Evolutionary conservation across 73 alveolate genomes (phyloP), one percentile per base, ranked within the genome.

Genomic region (Paramecium biaurelia): DNA sequence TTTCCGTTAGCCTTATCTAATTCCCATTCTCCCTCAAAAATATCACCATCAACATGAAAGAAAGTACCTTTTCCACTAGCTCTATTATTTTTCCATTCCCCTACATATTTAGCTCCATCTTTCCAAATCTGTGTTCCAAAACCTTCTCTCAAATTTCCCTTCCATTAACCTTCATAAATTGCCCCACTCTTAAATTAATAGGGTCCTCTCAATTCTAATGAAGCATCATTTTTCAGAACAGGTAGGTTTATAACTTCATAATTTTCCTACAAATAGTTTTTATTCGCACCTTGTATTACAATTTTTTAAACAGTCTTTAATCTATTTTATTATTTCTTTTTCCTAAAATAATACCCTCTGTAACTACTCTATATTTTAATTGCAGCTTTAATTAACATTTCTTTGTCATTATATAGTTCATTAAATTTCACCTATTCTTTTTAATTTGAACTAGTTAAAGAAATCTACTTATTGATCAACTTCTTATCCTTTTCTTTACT

Each of bases 161-260:
- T 86, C 96, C 96, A 93, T 28, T 93, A 79, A n/a, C 96, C 96
- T 86, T 63, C 95, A 88, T 92, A 92, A n/a, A 87, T 57, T 9
- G 99, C 99, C 4, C 99, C 99, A 24, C 92, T 92, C 21, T 68
- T 63, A 87, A 92, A 92, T 68, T 35, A 26, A 89, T 87, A 92
- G 12, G 96, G 93, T 7, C 57, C 96, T 53, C 96, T 92, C 38
- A 92, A 90, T 76, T 96, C 98, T 82, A 96, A 79, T 58, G 49
- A 15, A 43, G 49, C 57, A 37, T 85, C 56, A 24, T 43, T 74
- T 12, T 57, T 30, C 14, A 15, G 14, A 87, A 24, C 26, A 47
- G 95, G 88, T 23, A 49, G 97, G 15, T 89, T 38, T 5, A 89
- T 53, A 18, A 70, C 37, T 70, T 89, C 94, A 20, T 23, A 53